phyloP scores from a whole-genome alignment of 2,329 filamentous ascomycete species.

The Arthrobotrys iridis region DNA sequence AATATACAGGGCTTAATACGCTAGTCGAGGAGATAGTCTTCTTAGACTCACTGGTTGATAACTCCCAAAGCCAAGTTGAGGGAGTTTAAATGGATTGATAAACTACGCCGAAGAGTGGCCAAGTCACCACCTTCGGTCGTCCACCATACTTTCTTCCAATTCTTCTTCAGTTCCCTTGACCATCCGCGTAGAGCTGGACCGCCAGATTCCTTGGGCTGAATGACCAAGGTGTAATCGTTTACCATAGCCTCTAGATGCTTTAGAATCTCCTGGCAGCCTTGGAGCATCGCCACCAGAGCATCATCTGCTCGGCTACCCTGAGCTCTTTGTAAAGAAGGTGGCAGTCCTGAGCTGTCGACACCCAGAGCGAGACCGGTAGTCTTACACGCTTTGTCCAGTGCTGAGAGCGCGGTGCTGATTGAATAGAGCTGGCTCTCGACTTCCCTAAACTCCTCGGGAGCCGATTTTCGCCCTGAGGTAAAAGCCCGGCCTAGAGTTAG shows the following conservation, averaged over 20 bases:
- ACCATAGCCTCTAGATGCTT: constrained; percentile 56
- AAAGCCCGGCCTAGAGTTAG: constrained; percentile 58
- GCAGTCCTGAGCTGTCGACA: not conserved
- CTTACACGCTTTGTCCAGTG: constrained; percentile 28
- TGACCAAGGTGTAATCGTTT: constrained; percentile 55
- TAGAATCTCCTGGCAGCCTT: constrained; percentile 54
- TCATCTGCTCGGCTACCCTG: constrained; percentile 28
- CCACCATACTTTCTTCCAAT: constrained; percentile 59
- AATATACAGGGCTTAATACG: not conserved
- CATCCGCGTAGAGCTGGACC: constrained; percentile 46
- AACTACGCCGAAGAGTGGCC: constrained; percentile 49
- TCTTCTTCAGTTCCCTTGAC: constrained; percentile 56
- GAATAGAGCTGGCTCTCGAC: constrained; percentile 59
- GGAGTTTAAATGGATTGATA: constrained; percentile 14
- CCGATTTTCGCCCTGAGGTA: constrained; percentile 58
- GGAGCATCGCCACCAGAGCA: constrained; percentile 49
- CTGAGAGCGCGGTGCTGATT: constrained; percentile 57
- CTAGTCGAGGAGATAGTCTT: not conserved
- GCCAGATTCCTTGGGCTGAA: constrained; percentile 20
- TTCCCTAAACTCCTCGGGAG: constrained; percentile 58
- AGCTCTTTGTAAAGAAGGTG: not conserved
- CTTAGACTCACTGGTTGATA: constrained; percentile 16
- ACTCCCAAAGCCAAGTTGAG: constrained; percentile 16
- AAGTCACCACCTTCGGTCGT: constrained; percentile 59
- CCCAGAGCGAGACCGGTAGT: not conserved